Evolutionary conservation across 331 rosid species (phyloP), one percentile per base, ranked within the genome.

Genomic region (Quercus phellos): DNA sequence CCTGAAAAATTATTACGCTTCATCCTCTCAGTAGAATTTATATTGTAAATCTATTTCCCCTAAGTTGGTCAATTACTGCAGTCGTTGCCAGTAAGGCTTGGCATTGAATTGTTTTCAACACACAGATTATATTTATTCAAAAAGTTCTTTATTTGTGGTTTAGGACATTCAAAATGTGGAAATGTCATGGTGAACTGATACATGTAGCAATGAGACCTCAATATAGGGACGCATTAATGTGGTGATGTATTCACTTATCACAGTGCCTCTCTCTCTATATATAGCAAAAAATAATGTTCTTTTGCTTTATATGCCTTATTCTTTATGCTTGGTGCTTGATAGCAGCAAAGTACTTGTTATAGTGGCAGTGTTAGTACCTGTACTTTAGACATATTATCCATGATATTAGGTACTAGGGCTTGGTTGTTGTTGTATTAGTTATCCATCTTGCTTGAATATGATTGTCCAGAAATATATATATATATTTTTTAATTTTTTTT

Each of bases 301-400:
- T 11, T 34, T n/a, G 21, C n/a, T 17, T 66, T 32, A 46, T 34
- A 18, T 22, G 71, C 71, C 71, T 8, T 26, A 4, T n/a, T 4
- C 71, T 66, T 34, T 8, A 66, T 46, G 26, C 27, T 32, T n/a
- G 35, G n/a, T 3, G 50, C 51, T 66, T 66, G 71, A 66, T 32
- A 32, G 51, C 50, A 8, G 71, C 26, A 32, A 66, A 66, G 38
- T 63, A 63, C 69, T 63, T 63, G 75, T 72, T 55, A 63, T 56
- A 51, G n/a, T 66, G 13, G 51, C 68, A 72, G 51, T 55, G 42
- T 26, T 55, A 26, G 1, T 68, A 19, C 51, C 51, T 17, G 58
- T 32, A 22, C 30, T 53, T 59, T 68, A 27, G 24, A 54, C 6
- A 34, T 68, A 34, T 56, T 12, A n/a, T 55, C 24, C 71, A 1